Evolutionary conservation across 2,329 filamentous ascomycete genomes (phyloP).

Genomic region (Phaeosphaeria sp.): DNA sequence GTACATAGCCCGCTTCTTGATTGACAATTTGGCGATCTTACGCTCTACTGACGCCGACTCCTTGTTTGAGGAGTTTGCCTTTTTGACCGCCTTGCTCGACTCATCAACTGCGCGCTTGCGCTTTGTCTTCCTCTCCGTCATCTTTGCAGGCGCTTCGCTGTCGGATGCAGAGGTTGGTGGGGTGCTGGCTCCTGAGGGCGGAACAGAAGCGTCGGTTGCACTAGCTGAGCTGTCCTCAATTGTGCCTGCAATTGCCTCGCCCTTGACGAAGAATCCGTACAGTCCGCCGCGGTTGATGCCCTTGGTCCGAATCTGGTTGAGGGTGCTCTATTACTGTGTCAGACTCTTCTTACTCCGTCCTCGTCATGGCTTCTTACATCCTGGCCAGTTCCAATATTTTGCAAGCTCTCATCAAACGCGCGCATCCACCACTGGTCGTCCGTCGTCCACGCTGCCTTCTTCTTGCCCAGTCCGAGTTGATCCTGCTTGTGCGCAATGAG

Average conservation of each 20-base stretch:
- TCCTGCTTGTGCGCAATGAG: slow-evolving; percentile 84
- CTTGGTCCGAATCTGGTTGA: slow-evolving; percentile 55
- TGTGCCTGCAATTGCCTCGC: slow-evolving; percentile 78
- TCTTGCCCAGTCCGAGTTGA: slow-evolving; percentile 80
- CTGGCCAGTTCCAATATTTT: slow-evolving; percentile 60
- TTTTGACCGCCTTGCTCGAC: slow-evolving; percentile 15
- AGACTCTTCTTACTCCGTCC: neutral
- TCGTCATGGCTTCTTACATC: slow-evolving; percentile 20
- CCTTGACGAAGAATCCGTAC: slow-evolving; percentile 85
- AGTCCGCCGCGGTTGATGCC: slow-evolving; percentile 63
- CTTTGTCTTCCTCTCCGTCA: slow-evolving; percentile 29
- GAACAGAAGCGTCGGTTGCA: slow-evolving; percentile 22
- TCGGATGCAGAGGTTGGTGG: slow-evolving; percentile 38
- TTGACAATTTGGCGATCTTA: slow-evolving; percentile 37
- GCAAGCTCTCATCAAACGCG: slow-evolving; percentile 89
- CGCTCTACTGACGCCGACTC: slow-evolving; percentile 19
- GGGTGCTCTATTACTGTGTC: slow-evolving; percentile 61
- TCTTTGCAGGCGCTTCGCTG: slow-evolving; percentile 19
- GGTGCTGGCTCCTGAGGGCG: slow-evolving; percentile 29
- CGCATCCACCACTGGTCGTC: slow-evolving; percentile 96
- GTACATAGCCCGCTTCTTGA: slow-evolving; percentile 40
- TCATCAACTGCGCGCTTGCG: slow-evolving; percentile 32
- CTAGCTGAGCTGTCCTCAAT: slow-evolving; percentile 49
- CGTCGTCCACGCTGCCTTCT: slow-evolving; percentile 60
- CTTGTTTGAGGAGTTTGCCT: slow-evolving; percentile 11